Evolutionary conservation across 2,329 filamentous ascomycete species (phyloP), one percentile per base, ranked within the genome.

Genomic region (Teratosphaeria destructans): DNA sequence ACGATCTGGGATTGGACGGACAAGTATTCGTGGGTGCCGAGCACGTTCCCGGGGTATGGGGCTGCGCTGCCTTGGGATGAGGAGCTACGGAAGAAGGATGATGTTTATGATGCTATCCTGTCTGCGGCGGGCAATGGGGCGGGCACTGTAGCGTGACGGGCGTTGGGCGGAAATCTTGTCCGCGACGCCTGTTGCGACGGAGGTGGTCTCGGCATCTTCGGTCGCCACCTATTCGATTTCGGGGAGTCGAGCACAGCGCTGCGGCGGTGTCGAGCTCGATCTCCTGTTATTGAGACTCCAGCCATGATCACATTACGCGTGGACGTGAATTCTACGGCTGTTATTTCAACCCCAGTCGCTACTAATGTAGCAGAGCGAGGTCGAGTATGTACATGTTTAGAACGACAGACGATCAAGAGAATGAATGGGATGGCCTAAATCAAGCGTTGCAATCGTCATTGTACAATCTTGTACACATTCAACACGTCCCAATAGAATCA

Each of bases 1-100:
- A 75, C 73, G 0, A 61, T 67, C 5, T 77, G 75, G 75, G 75
- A 76, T 55, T 76, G 74, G 59, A 73, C 71, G 63, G 74, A 76
- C 57, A 71, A 71, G 6, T 73, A 75, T 11, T 67, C 62, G 35
- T 77, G 75, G 75, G 71, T 76, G 23, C 74, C 74, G 0, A 64
- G 68, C 26, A 70, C 70, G 1, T 76, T 75, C 59, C 63, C 71
- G 1, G 74, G 74, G 1, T 60, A 72, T 29, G 75, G 74, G 5
- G 53, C 27, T 14, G 53, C 53, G 14, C 27, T 32, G 27, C 53
- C 34, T 16, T 54, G 27, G 27, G 34, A 54, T 54, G 26, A 32
- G 34, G n/a, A 16, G 2, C 12, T 54, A 3, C 53, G 27, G 53
- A 32, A 37, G 26, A 54, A 54, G 23, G 27, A 11, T n/a, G 19